Evolutionary conservation across 139 green algal genomes (phyloP), one percentile per base, ranked within the genome.

Genomic region (Chlamydomonas sphaeroides): DNA sequence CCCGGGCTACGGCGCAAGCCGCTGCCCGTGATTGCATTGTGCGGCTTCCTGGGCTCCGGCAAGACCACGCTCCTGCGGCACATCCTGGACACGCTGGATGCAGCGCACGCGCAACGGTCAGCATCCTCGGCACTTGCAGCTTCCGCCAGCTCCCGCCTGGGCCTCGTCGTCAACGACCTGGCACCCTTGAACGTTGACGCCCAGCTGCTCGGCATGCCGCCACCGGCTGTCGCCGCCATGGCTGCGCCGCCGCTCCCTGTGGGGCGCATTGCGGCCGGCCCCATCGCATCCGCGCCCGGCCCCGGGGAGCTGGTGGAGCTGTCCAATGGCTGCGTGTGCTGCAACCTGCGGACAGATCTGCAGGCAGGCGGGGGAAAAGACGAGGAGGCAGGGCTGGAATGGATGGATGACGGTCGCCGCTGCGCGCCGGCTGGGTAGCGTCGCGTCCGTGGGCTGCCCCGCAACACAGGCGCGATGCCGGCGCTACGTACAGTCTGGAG

Each of bases 311-410:
- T 95, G 30, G 85, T 96, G 49, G 91, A 95, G 86, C 82, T 94
- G 15, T 89, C 57, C 59, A 98, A 98, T 81, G 94, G 94, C 5
- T 98, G 94, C 87, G 94, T 97, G 79, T 98, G 94, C 89, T 98
- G 94, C 86, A 95, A 92, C 70, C 88, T 98, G 65, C 70, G 91
- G 3, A 91, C 89, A 14, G 93, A 97, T 78, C 85, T 97, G 68
- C 72, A 96, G 45, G n/a, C n/a, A n/a, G n/a, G n/a, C n/a, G n/a
- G n/a, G n/a, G n/a, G n/a, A n/a, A n/a, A n/a, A n/a, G n/a, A n/a
- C n/a, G n/a, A n/a, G n/a, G n/a, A n/a, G n/a, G n/a, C n/a, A n/a
- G n/a, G n/a, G n/a, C n/a, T n/a, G n/a, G n/a, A n/a, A n/a, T n/a
- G n/a, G n/a, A n/a, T n/a, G n/a, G n/a, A n/a, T n/a, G n/a, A n/a